Evolutionary conservation across 768 basidiomycete species (phyloP).

Genomic region (Trametes cinnabarina): DNA sequence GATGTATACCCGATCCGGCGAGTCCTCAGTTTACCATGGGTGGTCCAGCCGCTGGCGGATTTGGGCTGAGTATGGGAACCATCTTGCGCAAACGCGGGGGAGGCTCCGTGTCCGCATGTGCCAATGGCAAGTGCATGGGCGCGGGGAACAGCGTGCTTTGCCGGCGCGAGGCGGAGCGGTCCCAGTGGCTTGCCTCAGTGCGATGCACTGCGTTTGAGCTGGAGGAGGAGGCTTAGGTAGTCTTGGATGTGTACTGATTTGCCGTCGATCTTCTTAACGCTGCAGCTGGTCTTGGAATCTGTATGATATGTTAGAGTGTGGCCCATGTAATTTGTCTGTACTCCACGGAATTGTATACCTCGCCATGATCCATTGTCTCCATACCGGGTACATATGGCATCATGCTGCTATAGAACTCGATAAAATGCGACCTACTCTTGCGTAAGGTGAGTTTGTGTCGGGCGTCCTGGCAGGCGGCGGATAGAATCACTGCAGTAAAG

Average conservation of each 20-base stretch:
- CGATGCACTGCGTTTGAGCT: constrained; percentile 47
- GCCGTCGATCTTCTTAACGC: not conserved
- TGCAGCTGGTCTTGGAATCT: not conserved
- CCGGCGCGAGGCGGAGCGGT: constrained; percentile 42
- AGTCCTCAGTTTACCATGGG: constrained; percentile 31
- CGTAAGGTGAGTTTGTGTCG: no score
- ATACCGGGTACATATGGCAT: no score
- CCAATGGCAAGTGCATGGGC: constrained; percentile 41
- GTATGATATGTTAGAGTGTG: not conserved
- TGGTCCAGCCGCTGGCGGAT: constrained; percentile 24
- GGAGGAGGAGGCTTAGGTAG: constrained; percentile 12
- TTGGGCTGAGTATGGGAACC: constrained; percentile 18
- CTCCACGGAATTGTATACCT: not conserved
- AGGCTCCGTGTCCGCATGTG: constrained; percentile 17
- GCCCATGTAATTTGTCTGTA: constrained; percentile 1
- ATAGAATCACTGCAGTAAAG: no score
- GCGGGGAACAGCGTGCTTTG: constrained; percentile 37
- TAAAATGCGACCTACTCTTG: no score
- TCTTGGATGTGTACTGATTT: not conserved
- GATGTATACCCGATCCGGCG: constrained; percentile 37
- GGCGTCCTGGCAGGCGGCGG: no score
- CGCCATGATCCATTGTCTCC: no score
- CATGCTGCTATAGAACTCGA: no score
- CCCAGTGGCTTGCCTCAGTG: constrained; percentile 46
- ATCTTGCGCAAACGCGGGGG: constrained; percentile 17